phyloP scores from a whole-genome alignment of 1,139 yeast species.

The Protomyces pachydermus region DNA sequence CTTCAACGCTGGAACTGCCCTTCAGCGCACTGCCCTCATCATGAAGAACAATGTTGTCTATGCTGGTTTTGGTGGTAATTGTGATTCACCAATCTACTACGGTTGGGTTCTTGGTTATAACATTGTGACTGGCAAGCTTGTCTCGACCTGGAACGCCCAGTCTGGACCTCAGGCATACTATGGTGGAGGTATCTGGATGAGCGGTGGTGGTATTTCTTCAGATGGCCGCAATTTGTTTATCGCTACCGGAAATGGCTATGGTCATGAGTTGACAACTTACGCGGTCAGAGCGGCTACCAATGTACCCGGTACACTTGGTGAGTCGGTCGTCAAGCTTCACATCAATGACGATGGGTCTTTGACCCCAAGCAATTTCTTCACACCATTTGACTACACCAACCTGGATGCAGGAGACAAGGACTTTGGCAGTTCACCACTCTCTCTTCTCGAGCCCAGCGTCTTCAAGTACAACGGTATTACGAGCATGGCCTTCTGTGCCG shows the following conservation, averaged over 20 bases:
- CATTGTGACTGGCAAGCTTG: not conserved
- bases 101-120: conserved; percentile 6
- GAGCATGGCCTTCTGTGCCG: conserved; percentile 5
- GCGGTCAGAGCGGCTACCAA: not conserved
- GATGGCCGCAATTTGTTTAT: conserved; percentile 1
- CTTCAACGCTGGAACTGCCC: conserved; percentile 2
- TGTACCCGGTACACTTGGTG: not conserved
- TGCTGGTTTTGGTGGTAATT: conserved; percentile 9
- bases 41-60: conserved; percentile 6
- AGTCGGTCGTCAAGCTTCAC: conserved; percentile 1
- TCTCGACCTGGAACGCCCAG: conserved; percentile 1
- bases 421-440: conserved; percentile 1
- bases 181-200: conserved; percentile 5
- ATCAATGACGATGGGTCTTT: conserved; percentile 1
- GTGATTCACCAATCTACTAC: not conserved
- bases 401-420: conserved; percentile 8
- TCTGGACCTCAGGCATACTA: not conserved
- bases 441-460: not conserved
- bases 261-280: not conserved
- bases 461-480: not conserved
- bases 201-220: conserved; percentile 4
- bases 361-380: conserved; percentile 1
- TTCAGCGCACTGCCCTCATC: not conserved
- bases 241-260: conserved; percentile 6
- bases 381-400: conserved; percentile 5